Conservation (phyloP, 805 yeast species). For the Candida easanensis region DNA sequence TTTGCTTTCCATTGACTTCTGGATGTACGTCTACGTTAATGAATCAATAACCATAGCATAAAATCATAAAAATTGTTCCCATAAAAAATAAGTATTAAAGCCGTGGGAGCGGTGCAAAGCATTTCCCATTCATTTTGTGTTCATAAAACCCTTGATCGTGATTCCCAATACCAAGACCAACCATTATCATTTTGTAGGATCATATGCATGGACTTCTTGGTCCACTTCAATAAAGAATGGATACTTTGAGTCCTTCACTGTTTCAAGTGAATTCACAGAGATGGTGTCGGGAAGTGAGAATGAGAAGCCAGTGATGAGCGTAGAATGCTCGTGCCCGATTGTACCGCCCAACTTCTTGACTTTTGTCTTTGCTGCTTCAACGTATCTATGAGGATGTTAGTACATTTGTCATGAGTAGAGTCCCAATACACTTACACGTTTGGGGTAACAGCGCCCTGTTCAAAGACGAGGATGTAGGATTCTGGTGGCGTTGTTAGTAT, state of each 20-base stretch:
- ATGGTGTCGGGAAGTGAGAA: conserved; percentile 35
- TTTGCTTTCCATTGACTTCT: neutral
- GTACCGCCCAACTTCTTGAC: conserved; percentile 40
- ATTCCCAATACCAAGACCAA: too few species aligned
- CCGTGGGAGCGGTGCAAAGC: neutral
- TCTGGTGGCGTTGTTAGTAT: conserved; percentile 13
- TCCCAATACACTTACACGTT: conserved; percentile 16
- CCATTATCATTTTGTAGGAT: conserved; percentile 6
- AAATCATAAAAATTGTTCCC: neutral
- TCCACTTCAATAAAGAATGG: conserved; percentile 47
- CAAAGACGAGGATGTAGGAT: conserved; percentile 27
- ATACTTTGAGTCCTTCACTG: conserved; percentile 26
- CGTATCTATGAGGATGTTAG: conserved; percentile 14
- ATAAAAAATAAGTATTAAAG: neutral
- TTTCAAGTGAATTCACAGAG: conserved; percentile 23
- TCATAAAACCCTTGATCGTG: too few species aligned
- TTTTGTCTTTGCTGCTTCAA: conserved; percentile 32
- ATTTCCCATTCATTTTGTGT: too few species aligned
- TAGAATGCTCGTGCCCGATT: conserved; percentile 45
- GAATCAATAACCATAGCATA: neutral
- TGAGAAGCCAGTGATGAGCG: conserved; percentile 47
- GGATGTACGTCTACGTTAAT: neutral
- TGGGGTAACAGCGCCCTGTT: conserved; percentile 29
- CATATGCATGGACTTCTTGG: conserved; percentile 32
- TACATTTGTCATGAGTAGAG: neutral